phyloP scores from a whole-genome alignment of 768 basidiomycete species.

The Trametes gibbosa region DNA sequence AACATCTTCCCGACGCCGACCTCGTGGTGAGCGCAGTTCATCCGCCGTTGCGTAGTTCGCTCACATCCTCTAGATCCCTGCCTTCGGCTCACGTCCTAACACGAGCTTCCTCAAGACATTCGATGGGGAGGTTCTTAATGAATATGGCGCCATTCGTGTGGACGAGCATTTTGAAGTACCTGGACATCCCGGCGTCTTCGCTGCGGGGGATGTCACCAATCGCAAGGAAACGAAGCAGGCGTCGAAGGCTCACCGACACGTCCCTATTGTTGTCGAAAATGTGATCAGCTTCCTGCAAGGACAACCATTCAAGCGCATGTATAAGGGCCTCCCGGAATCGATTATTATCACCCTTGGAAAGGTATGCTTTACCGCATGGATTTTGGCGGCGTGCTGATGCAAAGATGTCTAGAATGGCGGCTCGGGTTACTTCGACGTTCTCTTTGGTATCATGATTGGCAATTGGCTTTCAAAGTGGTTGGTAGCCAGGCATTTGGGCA shows the following conservation, averaged over 20 bases:
- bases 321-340: conserved; percentile 48
- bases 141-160: conserved; percentile 46
- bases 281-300: conserved; percentile 43
- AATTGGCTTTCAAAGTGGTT: conserved; percentile 20
- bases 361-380: conserved; percentile 32
- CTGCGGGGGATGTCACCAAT: conserved; percentile 62
- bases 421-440: conserved; percentile 25
- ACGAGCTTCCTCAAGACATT: conserved; percentile 49
- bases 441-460: conserved; percentile 27
- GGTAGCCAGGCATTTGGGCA: conserved; percentile 27
- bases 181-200: conserved; percentile 53
- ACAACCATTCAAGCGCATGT: conserved; percentile 33
- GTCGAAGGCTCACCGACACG: conserved; percentile 46
- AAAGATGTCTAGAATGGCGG: conserved; percentile 25
- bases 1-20: conserved; percentile 46
- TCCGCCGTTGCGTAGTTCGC: background rate
- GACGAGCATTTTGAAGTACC: conserved; percentile 55
- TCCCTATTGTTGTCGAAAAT: conserved; percentile 45
- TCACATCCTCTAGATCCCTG: conserved; percentile 22
- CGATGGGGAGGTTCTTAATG: conserved; percentile 33
- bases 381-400: background rate
- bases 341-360: conserved; percentile 52
- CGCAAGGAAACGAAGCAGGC: conserved; percentile 61
- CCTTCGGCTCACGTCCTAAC: conserved; percentile 40
- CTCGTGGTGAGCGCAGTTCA: conserved; percentile 46